Percentiles rank a stretch among this genome's conserved stretches.
Conservation (phyloP, 139 green algal genomes). For the Microglena sp. region DNA sequence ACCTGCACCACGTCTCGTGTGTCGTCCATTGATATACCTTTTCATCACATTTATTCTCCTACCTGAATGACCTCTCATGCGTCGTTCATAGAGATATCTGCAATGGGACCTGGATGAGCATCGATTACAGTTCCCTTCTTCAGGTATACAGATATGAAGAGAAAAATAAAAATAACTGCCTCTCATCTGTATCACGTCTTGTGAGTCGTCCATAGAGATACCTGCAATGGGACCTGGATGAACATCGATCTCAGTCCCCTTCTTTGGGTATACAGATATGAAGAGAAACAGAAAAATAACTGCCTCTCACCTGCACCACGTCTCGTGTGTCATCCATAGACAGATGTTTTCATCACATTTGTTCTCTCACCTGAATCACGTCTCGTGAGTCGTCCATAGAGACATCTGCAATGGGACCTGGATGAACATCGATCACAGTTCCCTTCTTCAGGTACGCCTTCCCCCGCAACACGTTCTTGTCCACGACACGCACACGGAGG, state of each 20-base stretch:
- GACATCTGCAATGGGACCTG: conserved; percentile 47
- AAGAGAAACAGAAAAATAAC: too few species aligned
- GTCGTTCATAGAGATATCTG: conserved; percentile 57
- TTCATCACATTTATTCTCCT: too few species aligned
- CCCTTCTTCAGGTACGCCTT: conserved; percentile 71
- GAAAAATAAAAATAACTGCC: neutral
- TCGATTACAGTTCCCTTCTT: conserved; percentile 67
- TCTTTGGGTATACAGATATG: conserved; percentile 77
- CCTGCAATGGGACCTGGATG: conserved; percentile 41
- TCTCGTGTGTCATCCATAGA: conserved; percentile 38
- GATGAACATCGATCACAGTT: conserved; percentile 55
- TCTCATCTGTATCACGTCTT: neutral
- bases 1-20: too few species aligned
- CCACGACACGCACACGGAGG: conserved; percentile 48
- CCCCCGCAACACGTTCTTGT: conserved; percentile 49
- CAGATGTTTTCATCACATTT: too few species aligned
- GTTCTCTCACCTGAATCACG: conserved; percentile 20
- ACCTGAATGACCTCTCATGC: conserved; percentile 20
- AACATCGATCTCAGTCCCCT: conserved; percentile 61
- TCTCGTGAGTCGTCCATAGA: conserved; percentile 38
- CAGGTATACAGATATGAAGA: too few species aligned
- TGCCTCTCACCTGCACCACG: conserved; percentile 18
- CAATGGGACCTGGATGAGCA: conserved; percentile 42
- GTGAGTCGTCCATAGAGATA: conserved; percentile 29
- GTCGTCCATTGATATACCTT: too few species aligned